Evolutionary conservation across 441 rosid species (phyloP).

Genomic region (Theobroma grandiflorum): DNA sequence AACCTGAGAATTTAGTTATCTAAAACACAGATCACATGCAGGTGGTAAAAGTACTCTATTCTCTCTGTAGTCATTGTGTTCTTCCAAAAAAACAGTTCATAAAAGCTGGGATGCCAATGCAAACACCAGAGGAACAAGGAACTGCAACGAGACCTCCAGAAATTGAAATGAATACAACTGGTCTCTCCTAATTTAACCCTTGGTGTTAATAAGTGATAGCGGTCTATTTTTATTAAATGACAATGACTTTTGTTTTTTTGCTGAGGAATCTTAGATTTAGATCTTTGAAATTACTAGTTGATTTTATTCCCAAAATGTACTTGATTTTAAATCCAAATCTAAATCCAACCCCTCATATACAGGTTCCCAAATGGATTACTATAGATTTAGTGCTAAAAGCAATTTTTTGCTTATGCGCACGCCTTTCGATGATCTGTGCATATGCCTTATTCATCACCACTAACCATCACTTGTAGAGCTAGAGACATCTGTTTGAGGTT

Average conservation of each 20-base stretch:
- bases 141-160: neutral
- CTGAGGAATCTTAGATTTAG: neutral
- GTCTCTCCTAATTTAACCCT: neutral
- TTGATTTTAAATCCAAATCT: neutral
- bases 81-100: neutral
- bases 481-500: constrained; percentile 40
- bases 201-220: neutral
- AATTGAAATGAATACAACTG: neutral
- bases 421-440: constrained; percentile 15
- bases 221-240: neutral
- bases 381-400: neutral
- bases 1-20: neutral
- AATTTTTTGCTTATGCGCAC: neutral
- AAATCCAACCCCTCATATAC: neutral
- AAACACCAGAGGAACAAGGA: neutral
- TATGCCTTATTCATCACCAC: constrained; percentile 30
- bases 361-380: neutral
- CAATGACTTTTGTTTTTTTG: neutral
- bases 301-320: neutral
- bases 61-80: neutral
- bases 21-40: neutral
- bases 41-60: neutral
- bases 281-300: neutral
- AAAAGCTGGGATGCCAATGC: neutral
- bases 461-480: constrained; percentile 51